These are phyloP conservation scores for Epichloe brachyelytri DNA, from an alignment of 2,329 filamentous ascomycete species.

Conservation along the genomic window DNA sequence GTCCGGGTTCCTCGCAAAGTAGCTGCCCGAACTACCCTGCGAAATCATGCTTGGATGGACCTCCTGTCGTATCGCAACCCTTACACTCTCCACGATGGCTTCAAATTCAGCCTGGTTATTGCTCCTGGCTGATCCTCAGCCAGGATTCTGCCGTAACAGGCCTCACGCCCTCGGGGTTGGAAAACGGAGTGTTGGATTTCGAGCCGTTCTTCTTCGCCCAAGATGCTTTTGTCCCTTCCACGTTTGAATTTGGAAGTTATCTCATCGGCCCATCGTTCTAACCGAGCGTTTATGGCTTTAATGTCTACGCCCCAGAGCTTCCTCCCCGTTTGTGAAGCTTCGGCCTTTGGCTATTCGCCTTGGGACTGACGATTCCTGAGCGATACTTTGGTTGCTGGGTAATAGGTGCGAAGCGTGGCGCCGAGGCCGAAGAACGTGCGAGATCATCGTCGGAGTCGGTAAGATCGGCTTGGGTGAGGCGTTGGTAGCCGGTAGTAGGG, in stretches of 20 bases:
- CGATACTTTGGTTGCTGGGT: constrained; percentile 48
- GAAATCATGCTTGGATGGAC: constrained; percentile 92
- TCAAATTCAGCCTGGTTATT: constrained; percentile 79
- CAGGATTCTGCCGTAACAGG: constrained; percentile 65
- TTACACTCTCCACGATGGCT: constrained; percentile 78
- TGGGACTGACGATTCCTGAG: constrained; percentile 46
- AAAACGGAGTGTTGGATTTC: constrained; percentile 98
- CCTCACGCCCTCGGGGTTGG: constrained; percentile 75
- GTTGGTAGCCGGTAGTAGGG: constrained; percentile 74
- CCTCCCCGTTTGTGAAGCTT: constrained; percentile 35
- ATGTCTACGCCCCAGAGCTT: constrained; percentile 90
- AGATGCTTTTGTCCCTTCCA: constrained; percentile 57
- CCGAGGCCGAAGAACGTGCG: constrained; percentile 37
- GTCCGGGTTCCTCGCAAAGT: constrained; percentile 84
- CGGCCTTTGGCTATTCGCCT: constrained; percentile 22
- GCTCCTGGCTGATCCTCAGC: constrained; percentile 49
- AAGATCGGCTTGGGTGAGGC: constrained; percentile 69
- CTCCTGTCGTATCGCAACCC: constrained; percentile 75
- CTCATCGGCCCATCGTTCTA: constrained; percentile 96
- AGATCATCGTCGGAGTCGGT: constrained; percentile 58
- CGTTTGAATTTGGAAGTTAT: constrained; percentile 97
- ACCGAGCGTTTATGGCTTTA: constrained; percentile 90
- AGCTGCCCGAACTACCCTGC: constrained; percentile 93
- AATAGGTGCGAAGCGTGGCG: constrained; percentile 52
- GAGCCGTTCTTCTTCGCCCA: constrained; percentile 66